These are phyloP conservation scores for Exobasidium cylindrosporum DNA, from an alignment of 1,284 basidiomycete species.

Conservation along the genomic window DNA sequence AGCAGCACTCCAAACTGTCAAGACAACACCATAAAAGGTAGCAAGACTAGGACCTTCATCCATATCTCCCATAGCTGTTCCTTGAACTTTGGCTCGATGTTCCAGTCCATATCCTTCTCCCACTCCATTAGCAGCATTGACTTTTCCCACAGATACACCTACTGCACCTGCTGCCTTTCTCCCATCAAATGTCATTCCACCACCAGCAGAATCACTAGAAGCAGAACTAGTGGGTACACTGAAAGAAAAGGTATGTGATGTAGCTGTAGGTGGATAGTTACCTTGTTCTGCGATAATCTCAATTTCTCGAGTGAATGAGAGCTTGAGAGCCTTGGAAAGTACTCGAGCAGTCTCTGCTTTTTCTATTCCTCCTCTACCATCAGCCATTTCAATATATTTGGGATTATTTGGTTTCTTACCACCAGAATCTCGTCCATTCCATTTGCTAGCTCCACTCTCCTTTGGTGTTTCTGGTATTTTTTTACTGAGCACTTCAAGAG, in stretches of 20 bases:
- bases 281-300: slow-evolving; percentile 64
- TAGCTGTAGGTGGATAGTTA: slow-evolving; percentile 62
- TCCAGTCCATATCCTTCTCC: slow-evolving; percentile 57
- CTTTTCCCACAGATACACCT: slow-evolving; percentile 36
- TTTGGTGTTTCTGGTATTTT: slow-evolving; percentile 18
- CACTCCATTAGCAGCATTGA: slow-evolving; percentile 53
- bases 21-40: slow-evolving; percentile 43
- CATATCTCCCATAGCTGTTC: slow-evolving; percentile 27
- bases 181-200: slow-evolving; percentile 14
- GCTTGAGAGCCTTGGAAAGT: slow-evolving; percentile 57
- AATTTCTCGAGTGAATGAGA: slow-evolving; percentile 84
- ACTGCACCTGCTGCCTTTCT: slow-evolving; percentile 29
- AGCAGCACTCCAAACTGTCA: slow-evolving; percentile 42
- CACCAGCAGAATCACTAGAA: slow-evolving; percentile 20
- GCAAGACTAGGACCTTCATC: slow-evolving; percentile 18
- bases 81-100: slow-evolving; percentile 42
- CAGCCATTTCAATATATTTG: slow-evolving; percentile 50
- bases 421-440: slow-evolving; percentile 22
- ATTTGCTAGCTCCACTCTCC: slow-evolving; percentile 20
- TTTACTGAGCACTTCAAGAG: slow-evolving; percentile 19
- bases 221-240: slow-evolving; percentile 47
- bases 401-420: slow-evolving; percentile 45
- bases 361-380: slow-evolving; percentile 44
- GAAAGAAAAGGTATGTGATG: slow-evolving; percentile 89
- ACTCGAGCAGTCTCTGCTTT: slow-evolving; percentile 45